These are phyloP conservation scores for Penicillium psychrofluorescens DNA, from an alignment of 495 filamentous ascomycete species.

Conservation along the genomic window DNA sequence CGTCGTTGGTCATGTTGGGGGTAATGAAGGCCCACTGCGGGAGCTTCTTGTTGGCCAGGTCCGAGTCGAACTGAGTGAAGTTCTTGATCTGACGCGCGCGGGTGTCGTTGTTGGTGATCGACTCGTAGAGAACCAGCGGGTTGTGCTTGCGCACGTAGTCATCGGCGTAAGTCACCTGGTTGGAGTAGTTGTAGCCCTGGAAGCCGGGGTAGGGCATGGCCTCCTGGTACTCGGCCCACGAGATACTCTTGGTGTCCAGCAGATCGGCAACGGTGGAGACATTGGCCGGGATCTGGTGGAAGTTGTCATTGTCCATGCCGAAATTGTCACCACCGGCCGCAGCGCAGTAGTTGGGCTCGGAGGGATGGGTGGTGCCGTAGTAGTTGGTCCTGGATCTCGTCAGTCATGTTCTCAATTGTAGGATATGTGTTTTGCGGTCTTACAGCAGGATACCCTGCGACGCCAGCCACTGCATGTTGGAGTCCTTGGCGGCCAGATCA, in stretches of 20 bases:
- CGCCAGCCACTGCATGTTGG: constrained; percentile 49
- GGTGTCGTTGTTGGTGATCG: constrained; percentile 42
- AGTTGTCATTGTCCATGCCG: constrained; percentile 62
- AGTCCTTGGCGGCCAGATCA: constrained; percentile 38
- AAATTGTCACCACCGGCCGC: constrained; percentile 57
- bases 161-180: constrained; percentile 42
- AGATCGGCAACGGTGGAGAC: constrained; percentile 61
- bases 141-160: constrained; percentile 76
- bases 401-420: not conserved
- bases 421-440: not conserved
- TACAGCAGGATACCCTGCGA: constrained; percentile 51
- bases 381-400: constrained; percentile 40
- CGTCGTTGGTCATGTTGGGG: constrained; percentile 69
- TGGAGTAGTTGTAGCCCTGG: constrained; percentile 47
- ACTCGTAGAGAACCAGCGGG: constrained; percentile 53
- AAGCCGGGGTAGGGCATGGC: constrained; percentile 60
- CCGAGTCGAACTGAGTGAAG: constrained; percentile 53
- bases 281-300: constrained; percentile 47
- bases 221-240: constrained; percentile 67
- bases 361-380: constrained; percentile 57
- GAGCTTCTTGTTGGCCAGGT: constrained; percentile 47
- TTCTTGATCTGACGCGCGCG: constrained; percentile 59
- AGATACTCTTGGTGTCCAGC: constrained; percentile 57
- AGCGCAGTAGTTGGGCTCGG: constrained; percentile 64
- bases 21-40: constrained; percentile 72